Evolutionary conservation across 306 rosid genomes (phyloP), one percentile per base, ranked within the genome.

Genomic region (Cucumis hystrix): DNA sequence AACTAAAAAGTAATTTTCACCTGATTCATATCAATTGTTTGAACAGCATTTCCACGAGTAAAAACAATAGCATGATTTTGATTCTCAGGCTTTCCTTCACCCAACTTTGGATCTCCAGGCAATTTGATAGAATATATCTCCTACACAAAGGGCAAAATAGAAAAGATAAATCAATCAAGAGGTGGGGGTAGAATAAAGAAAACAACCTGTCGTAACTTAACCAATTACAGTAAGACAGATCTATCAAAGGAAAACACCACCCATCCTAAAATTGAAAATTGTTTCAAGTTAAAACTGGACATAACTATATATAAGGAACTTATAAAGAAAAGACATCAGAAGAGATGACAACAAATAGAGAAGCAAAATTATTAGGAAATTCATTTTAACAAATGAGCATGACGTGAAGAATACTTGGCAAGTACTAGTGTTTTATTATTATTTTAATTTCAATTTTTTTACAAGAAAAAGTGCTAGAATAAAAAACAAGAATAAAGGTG

Each of bases 11-110:
- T 54, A 64, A 47, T 8, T 17, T 37, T 85, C 82, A 95, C 98
- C 97, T 95, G 98, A 87, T 95, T 92, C 97, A 95, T 92, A 82
- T 95, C 98, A 80, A 95, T 92, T 69, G 98, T 90, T 86, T 95
- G 98, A 79, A 95, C 72, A 17, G 97, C 98, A 87, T 87, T 92
- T 77, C 98, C 98, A 73, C 98, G 98, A 18, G 98, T 95, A 86
- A 95, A 95, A 78, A 92, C 83, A 77, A 95, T 79, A 39, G 97
- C 98, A 82, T 95, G 98, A 78, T 95, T 95, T 83, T 95, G 98
- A 79, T 95, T 95, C 85, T 95, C 98, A 0, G 98, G 97, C 84
- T 95, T 95, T 86, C 97, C 98, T 92, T 95, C 98, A 60, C 97
- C 98, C 73, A 95, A 65, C 81, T 92, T 90, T 62, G 97, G 98